Base-by-base conservation (phyloP, 345 rosid species). In the Eucalyptus brandiana region DNA sequence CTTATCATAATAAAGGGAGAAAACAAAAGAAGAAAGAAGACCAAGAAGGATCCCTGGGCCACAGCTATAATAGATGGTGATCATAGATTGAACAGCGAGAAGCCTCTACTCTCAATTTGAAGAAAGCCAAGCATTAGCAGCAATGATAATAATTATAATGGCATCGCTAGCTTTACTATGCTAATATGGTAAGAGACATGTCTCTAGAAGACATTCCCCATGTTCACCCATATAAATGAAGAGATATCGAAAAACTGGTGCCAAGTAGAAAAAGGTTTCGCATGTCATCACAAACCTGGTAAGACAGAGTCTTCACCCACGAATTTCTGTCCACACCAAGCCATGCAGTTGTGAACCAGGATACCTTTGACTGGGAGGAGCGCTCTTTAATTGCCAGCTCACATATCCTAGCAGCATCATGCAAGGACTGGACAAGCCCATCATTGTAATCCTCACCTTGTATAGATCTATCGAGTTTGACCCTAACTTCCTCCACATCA, bases 341-440 rank as follows among this genome's bases (percentile, higher is more conserved):
- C 99, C 98, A 98, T 54, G 97, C 95, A 37, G 95, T 93, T 72
- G 99, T 94, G 89, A 98, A 94, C 99, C 99, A 98, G 34, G 96
- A 90, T 53, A 96, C 89, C 69, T 91, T 97, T 16, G 97, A 94
- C 56, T 90, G 88, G 5, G 91, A 93, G 34, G 92, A 92, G 87
- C 94, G 94, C 62, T 95, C 95, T 90, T 91, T 95, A 91, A 96
- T 93, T 10, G 96, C 95, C 90, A 97, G 90, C 93, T 97, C 99
- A 93, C 97, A 95, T 88, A 92, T 93, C 92, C 99, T 95, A 40
- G 99, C 99, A 62, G 97, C 95, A 86, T 97, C 98, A 90, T 98
- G 97, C 87, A 98, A 90, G 91, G 95, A 93, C 89, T 98, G 98
- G 90, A 97, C 94, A 88, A 98, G 96, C 92, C 93, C 98, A 92